Evolutionary conservation across 2,329 filamentous ascomycete species (phyloP), one percentile per base, ranked within the genome.

Genomic region (Penicillium hordei): DNA sequence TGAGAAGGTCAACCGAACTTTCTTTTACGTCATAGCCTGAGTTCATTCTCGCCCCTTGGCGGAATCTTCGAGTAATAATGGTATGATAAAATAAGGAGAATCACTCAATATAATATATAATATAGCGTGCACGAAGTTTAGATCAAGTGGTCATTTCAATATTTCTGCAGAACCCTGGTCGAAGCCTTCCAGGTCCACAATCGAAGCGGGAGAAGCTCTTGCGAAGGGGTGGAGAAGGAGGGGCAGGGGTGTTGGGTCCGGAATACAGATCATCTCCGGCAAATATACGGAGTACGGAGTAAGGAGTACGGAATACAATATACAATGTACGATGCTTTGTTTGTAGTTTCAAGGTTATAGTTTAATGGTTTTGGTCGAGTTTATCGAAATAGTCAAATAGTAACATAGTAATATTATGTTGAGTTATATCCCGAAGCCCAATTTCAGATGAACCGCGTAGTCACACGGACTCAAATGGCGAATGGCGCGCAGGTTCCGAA

Each of bases 131-230:
- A 48, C 34, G 19, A 48, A 49, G 43, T 34, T 19, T 17, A 42
- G 40, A 48, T 52, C 53, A 55, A 46, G 49, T 46, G 55, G 48
- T 58, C 61, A 53, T 61, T 55, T 61, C 55, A 58, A 62, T 52
- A 50, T 52, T 62, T 62, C 65, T 67, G 64, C 65, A 67, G 65
- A 67, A 67, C 61, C 64, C 62, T 66, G 64, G 65, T 66, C 60
- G 58, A 64, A 67, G 60, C 52, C 63, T 61, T 57, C 25, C 29
- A 69, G 71, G 70, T 70, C 71, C 71, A 73, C 71, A 68, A 72
- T 72, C 65, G 70, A 71, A 71, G 68, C 70, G 70, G 71, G 68
- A 73, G 70, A 73, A 73, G 70, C 69, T 72, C 68, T 64, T 67
- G 68, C 65, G 69, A 72, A 69, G 58, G 45, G 65, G 70, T 72